These are phyloP conservation scores for Hypoxylon intermedium DNA, from an alignment of 495 filamentous ascomycete genomes.

Conservation along the genomic window DNA sequence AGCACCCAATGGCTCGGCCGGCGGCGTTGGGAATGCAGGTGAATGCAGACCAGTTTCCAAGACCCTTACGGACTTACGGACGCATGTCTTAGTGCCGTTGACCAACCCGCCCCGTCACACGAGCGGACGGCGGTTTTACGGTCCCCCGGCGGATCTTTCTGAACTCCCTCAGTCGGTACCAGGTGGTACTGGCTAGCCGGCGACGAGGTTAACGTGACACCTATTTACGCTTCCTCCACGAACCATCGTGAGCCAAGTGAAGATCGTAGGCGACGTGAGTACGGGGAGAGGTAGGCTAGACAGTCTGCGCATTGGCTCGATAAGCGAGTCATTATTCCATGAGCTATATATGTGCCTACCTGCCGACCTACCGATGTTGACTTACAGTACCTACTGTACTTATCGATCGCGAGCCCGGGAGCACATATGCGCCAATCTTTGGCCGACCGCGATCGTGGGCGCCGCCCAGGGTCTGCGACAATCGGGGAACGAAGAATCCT, in stretches of 20 bases:
- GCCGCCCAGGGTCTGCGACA: not conserved
- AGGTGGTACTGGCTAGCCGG: too few species aligned
- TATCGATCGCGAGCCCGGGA: not conserved
- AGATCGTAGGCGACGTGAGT: too few species aligned
- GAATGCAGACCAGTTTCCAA: not conserved
- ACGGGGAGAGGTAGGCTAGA: not conserved
- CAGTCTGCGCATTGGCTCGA: not conserved
- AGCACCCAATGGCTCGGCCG: constrained; percentile 20
- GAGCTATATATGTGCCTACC: constrained; percentile 32
- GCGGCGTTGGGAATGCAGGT: not conserved
- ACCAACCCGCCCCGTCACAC: too few species aligned
- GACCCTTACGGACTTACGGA: too few species aligned
- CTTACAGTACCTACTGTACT: not conserved
- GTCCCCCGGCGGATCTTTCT: too few species aligned
- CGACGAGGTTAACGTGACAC: too few species aligned
- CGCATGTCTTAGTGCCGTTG: not conserved
- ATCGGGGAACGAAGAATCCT: not conserved
- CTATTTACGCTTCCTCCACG: too few species aligned
- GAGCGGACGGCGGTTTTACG: too few species aligned
- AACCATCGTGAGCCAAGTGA: too few species aligned
- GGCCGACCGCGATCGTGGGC: not conserved
- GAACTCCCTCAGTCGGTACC: too few species aligned
- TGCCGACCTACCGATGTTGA: too few species aligned
- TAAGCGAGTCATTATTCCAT: not conserved
- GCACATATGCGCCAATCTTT: not conserved